phyloP scores from a whole-genome alignment of 2,329 filamentous ascomycete genomes.

The Colletotrichum scovillei region DNA sequence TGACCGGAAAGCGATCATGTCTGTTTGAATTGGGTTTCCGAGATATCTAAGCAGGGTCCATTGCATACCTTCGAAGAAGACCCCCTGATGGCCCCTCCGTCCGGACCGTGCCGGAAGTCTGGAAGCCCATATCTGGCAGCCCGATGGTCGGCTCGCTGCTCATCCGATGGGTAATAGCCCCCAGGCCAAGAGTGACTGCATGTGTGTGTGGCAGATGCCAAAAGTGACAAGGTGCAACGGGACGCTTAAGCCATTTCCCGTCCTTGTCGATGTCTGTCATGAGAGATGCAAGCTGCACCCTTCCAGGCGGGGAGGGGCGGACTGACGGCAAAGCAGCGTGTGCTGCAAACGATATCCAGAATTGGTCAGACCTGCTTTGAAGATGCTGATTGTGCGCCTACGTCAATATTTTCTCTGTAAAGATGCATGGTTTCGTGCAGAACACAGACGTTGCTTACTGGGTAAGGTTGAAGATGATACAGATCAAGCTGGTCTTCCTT shows the following conservation, averaged over 20 bases:
- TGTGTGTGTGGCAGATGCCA: slow-evolving; percentile 6
- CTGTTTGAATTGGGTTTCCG: slow-evolving; percentile 2
- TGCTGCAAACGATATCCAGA: slow-evolving; percentile 22
- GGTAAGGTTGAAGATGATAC: background rate
- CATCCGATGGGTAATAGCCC: background rate
- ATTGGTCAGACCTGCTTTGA: background rate
- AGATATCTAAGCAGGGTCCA: background rate
- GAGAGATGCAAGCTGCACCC: background rate
- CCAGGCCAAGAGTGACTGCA: background rate
- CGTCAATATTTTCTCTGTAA: too few species aligned
- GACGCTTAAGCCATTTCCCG: slow-evolving; percentile 2
- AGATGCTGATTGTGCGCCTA: too few species aligned
- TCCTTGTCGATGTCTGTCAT: background rate
- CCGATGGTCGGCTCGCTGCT: background rate
- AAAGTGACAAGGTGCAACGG: background rate
- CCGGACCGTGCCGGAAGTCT: slow-evolving; percentile 7
- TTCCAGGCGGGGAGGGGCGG: background rate
- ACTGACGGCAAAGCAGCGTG: slow-evolving; percentile 3
- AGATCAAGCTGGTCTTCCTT: background rate
- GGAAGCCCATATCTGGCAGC: background rate
- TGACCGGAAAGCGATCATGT: background rate
- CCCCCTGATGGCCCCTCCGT: background rate
- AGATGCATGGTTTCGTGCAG: background rate
- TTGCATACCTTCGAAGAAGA: background rate
- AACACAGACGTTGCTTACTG: background rate